These are phyloP conservation scores for Kodamaea sagamina DNA, from an alignment of 805 yeast genomes.

Conservation along the genomic window DNA sequence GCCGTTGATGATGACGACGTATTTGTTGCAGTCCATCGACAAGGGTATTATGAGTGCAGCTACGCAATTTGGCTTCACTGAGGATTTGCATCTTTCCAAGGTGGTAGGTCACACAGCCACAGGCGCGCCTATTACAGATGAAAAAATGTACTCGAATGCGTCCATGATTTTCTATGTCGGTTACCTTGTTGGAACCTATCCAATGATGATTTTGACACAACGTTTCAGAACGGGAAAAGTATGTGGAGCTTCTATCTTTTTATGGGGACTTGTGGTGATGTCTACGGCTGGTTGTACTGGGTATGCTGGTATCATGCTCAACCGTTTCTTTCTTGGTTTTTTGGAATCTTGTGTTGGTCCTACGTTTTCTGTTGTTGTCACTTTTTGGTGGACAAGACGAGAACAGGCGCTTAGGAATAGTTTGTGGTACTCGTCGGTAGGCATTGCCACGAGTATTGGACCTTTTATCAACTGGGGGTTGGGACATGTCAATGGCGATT, in stretches of 20 bases:
- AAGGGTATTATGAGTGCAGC: slow-evolving; percentile 8
- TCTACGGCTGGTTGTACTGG: slow-evolving; percentile 1
- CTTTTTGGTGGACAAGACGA: slow-evolving; percentile 6
- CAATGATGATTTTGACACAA: slow-evolving; percentile 5
- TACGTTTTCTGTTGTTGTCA: slow-evolving; percentile 1
- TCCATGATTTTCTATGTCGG: slow-evolving; percentile 12
- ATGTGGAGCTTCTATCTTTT: not conserved
- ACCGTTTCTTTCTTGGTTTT: slow-evolving; percentile 6
- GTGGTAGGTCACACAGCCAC: not conserved
- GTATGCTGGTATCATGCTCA: slow-evolving; percentile 4
- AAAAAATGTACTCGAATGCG: slow-evolving; percentile 9
- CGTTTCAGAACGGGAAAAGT: slow-evolving; percentile 1
- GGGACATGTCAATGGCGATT: slow-evolving; percentile 10
- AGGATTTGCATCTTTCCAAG: slow-evolving; percentile 5
- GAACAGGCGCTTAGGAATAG: slow-evolving; percentile 7
- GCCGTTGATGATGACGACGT: slow-evolving; percentile 13
- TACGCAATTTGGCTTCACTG: slow-evolving; percentile 9
- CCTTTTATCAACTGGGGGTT: slow-evolving; percentile 11
- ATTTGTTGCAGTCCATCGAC: slow-evolving; percentile 9
- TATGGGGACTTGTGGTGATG: slow-evolving; percentile 5
- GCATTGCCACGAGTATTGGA: slow-evolving; percentile 4
- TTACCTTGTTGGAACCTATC: slow-evolving; percentile 6
- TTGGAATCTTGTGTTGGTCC: slow-evolving; percentile 6
- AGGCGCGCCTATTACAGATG: slow-evolving; percentile 2
- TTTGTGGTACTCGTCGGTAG: slow-evolving; percentile 2